Percentiles rank a stretch among this genome's conserved stretches.
phyloP scores from a whole-genome alignment of 352 stramenopile genomes.

The Pythium scleroteichum region DNA sequence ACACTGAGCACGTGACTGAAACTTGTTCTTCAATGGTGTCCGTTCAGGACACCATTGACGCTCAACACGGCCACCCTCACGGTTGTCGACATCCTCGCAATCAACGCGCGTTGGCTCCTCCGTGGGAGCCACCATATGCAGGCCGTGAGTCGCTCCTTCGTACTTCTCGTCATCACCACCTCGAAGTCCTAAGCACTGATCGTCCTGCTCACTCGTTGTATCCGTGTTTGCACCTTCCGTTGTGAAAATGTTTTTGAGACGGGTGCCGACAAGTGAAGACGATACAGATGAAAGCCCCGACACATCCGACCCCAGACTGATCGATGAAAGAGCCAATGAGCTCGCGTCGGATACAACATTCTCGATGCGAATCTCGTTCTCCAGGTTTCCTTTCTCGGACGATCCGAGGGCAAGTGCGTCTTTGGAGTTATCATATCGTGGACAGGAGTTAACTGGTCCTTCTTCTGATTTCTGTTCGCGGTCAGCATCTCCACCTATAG shows the following conservation, averaged over 20 bases:
- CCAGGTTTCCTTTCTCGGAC: background rate
- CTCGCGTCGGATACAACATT: conserved; percentile 34
- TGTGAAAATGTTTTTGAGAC: conserved; percentile 16
- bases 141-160: no score
- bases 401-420: background rate
- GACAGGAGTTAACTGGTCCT: no score
- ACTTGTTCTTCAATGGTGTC: conserved; percentile 2
- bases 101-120: no score
- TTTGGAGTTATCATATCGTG: no score
- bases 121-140: no score
- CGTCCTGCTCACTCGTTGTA: no score
- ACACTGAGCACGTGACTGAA: conserved; percentile 8
- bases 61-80: no score
- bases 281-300: conserved; percentile 70
- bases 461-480: background rate
- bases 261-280: conserved; percentile 41
- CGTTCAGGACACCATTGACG: background rate
- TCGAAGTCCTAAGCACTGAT: no score
- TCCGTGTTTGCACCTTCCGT: no score
- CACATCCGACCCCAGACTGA: conserved; percentile 39
- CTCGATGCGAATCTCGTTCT: background rate
- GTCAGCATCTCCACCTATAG: conserved; percentile 9
- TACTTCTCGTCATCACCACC: background rate
- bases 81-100: no score
- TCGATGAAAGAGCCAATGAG: conserved; percentile 63